Evolutionary conservation across 768 basidiomycete species (phyloP), one percentile per base, ranked within the genome.

Genomic region (Lanmaoa rubissima): DNA sequence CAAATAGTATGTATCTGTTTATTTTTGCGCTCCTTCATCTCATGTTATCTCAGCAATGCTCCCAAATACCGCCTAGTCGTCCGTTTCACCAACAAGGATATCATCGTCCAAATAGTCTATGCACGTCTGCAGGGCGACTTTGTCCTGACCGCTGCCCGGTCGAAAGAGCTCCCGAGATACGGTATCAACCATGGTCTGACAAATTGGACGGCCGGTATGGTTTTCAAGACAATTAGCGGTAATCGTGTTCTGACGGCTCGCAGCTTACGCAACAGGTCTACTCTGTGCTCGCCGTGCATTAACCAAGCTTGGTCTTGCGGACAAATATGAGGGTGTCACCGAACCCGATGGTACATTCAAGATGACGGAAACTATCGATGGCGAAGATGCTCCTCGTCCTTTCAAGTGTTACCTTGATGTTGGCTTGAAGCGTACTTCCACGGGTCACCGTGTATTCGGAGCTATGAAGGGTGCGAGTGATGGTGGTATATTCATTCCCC

Each of bases 391-490:
- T 48, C 95, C 96, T 46, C 85, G 95, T 55, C 97, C 97, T n/a
- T 99, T 99, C 87, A 99, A 98, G 78, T 86, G 84, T 70, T 99
- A 90, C 83, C 93, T 99, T 68, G 97, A 98, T 73, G 96, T 97
- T 74, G 97, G 97, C 76, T 83, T 99, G 69, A 94, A 87, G 77
- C 92, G 95, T 68, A 99, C 97, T 43, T 95, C 96, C 52, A 98
- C 97, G 48, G 97, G 97, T 69, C 88, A 92, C 61, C 94, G 97
- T 73, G 85, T 99, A 44, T 99, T 99, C 70, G 97, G 93, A 76
- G 97, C 96, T 57, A 84, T 98, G 84, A 98, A 99, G 81, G 97
- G 97, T 71, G 97, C 97, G 16, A 89, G 87, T 50, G 97, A 99
- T 69, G 97, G 97, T 70, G 97, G 97, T 61, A 87, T 99, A 76